Evolutionary conservation across 2,329 filamentous ascomycete genomes (phyloP).

Genomic region (Exophiala lecanii-corni): DNA sequence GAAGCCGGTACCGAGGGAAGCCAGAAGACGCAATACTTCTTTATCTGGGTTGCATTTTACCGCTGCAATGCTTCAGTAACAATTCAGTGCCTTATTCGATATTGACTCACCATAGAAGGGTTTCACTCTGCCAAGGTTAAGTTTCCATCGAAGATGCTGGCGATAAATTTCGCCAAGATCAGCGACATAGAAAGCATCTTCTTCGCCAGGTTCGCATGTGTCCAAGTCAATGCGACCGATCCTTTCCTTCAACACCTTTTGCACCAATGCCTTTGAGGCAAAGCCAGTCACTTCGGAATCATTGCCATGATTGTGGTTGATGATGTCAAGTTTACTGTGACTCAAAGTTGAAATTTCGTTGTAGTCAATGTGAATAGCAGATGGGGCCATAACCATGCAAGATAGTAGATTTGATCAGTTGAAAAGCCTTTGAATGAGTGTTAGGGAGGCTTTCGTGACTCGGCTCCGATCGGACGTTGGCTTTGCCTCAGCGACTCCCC

Average conservation of each 20-base stretch:
- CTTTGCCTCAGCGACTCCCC: slow-evolving; percentile 99
- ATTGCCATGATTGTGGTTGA: slow-evolving; percentile 45
- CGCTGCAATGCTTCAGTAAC: slow-evolving; percentile 47
- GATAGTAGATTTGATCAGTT: slow-evolving; percentile 30
- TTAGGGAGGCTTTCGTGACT: slow-evolving; percentile 96
- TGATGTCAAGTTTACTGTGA: slow-evolving; percentile 28
- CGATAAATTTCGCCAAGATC: slow-evolving; percentile 98
- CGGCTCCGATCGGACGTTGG: slow-evolving; percentile 75
- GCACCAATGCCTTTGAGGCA: slow-evolving; percentile 73
- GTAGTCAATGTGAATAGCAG: slow-evolving; percentile 51
- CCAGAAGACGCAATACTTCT: slow-evolving; percentile 80
- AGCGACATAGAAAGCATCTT: slow-evolving; percentile 97
- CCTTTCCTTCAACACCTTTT: slow-evolving; percentile 78
- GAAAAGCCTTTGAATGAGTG: slow-evolving; percentile 35
- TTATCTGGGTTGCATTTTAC: slow-evolving; percentile 99
- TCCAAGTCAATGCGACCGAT: slow-evolving; percentile 82
- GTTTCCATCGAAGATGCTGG: slow-evolving; percentile 97
- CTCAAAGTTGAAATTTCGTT: slow-evolving; percentile 24
- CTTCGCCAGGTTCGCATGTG: slow-evolving; percentile 82
- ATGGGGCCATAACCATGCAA: slow-evolving; percentile 66
- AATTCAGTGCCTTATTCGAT: background rate
- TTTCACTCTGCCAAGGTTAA: slow-evolving; percentile 84
- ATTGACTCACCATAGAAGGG: slow-evolving; percentile 79
- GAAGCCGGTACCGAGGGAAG: slow-evolving; percentile 86
- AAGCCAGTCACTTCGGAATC: slow-evolving; percentile 40